Conservation (phyloP, 495 filamentous ascomycete species). For the Lophium mytilinum region DNA sequence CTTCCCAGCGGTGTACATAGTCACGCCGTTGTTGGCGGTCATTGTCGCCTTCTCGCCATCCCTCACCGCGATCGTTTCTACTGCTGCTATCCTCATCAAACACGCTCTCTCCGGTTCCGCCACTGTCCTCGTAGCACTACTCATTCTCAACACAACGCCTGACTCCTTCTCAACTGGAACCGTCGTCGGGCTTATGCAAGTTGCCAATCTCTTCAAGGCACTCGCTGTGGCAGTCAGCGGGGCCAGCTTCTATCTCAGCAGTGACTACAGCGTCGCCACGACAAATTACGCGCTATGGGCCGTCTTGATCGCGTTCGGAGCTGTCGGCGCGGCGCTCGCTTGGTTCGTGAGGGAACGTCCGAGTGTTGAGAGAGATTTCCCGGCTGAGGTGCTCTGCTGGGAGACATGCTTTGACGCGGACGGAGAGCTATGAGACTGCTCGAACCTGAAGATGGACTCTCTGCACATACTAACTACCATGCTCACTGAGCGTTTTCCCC, state of each 20-base stretch:
- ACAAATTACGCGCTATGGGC: slow-evolving; percentile 38
- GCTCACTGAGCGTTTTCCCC: neutral
- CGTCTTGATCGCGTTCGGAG: slow-evolving; percentile 31
- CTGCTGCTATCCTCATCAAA: slow-evolving; percentile 35
- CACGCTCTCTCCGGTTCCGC: slow-evolving; percentile 34
- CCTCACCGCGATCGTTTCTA: slow-evolving; percentile 29
- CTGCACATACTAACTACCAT: neutral
- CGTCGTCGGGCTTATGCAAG: slow-evolving; percentile 40
- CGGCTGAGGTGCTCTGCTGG: slow-evolving; percentile 35
- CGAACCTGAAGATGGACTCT: neutral
- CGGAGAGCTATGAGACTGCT: neutral
- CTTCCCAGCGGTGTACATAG: slow-evolving; percentile 37
- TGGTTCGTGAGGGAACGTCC: slow-evolving; percentile 38
- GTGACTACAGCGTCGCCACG: slow-evolving; percentile 31
- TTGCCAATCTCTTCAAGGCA: slow-evolving; percentile 35
- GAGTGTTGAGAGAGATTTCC: slow-evolving; percentile 35
- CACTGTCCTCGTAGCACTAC: slow-evolving; percentile 35
- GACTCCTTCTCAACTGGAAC: slow-evolving; percentile 39
- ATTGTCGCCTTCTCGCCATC: slow-evolving; percentile 24
- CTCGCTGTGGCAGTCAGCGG: slow-evolving; percentile 40
- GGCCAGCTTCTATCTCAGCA: slow-evolving; percentile 36
- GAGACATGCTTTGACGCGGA: slow-evolving; percentile 40
- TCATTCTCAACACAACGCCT: slow-evolving; percentile 40
- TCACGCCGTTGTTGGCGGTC: slow-evolving; percentile 32
- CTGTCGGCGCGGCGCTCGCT: slow-evolving; percentile 34